Evolutionary conservation across 139 green algal genomes (phyloP), one percentile per base, ranked within the genome.

Genomic region (Helicosporidium sp.): DNA sequence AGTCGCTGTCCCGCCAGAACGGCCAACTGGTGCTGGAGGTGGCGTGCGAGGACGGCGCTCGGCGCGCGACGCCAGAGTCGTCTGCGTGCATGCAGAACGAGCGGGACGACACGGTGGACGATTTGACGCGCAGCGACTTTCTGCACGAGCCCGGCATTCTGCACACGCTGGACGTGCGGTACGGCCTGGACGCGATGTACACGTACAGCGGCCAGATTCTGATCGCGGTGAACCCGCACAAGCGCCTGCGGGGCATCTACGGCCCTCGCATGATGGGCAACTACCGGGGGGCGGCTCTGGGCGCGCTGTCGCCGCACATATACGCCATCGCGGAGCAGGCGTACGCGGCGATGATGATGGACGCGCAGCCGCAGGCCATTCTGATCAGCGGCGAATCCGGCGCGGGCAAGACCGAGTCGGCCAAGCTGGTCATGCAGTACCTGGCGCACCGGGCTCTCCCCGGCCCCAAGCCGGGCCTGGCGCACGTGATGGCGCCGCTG

Each of bases 351-450:
- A 79, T 79, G 70, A 72, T 76, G 62, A 62, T 69, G 6, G 70
- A 79, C 40, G 63, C 76, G 34, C 44, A 66, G 60, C 56, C 60
- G 42, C 70, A 79, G 51, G 64, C 70, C 20, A 74, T 79, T 37
- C 43, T 79, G n/a, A 65, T 79, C 47, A 68, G 56, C 48, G 81
- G 80, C 3, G 82, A 94, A 65, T 80, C 58, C 15, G 84, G 79
- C 12, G 79, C 85, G 8, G 88, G 88, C 17, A 97, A 97, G 68
- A 97, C 88, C 3, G 88, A 97, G 69, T 94, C 80, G 19, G 70
- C 70, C 24, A 79, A 76, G 52, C 66, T 76, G 69, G 66, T 78
- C 16, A 69, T 68, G 64, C 64, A 69, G 61, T 78, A 78, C 54
- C 62, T 78, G 46, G 70, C 70, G 20, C 55, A 73, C 41, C 50